These are phyloP conservation scores for Pugionium cornutum DNA, from an alignment of 345 rosid genomes.

Conservation along the genomic window DNA sequence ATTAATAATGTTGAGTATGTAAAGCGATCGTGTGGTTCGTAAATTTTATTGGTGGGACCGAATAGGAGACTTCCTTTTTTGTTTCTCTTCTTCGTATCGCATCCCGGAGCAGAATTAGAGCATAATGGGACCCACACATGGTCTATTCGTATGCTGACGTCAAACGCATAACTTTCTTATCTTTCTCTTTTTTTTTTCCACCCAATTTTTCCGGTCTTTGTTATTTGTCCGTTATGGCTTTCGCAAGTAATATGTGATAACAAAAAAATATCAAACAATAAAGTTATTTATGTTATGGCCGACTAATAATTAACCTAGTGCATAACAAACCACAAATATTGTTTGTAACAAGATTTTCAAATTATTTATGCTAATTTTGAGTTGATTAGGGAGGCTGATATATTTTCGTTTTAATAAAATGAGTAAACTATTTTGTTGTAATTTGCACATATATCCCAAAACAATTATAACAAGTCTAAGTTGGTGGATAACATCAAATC, in stretches of 20 bases:
- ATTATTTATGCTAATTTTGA: background rate
- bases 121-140: slow-evolving; percentile 18
- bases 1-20: background rate
- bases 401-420: background rate
- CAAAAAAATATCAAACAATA: background rate
- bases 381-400: background rate
- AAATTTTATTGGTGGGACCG: slow-evolving; percentile 1
- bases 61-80: slow-evolving; percentile 37
- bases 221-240: slow-evolving; percentile 36
- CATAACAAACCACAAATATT: background rate
- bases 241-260: background rate
- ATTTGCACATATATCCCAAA: slow-evolving; percentile 28
- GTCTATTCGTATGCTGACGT: slow-evolving; percentile 23
- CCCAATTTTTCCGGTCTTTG: slow-evolving; percentile 11
- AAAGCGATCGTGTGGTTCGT: slow-evolving; percentile 21
- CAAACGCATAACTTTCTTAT: slow-evolving; percentile 15
- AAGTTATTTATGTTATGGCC: background rate
- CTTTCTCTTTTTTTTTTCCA: slow-evolving; percentile 4
- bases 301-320: background rate
- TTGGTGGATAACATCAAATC: slow-evolving; percentile 24
- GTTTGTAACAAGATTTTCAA: background rate
- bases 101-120: slow-evolving; percentile 29
- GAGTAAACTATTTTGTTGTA: background rate
- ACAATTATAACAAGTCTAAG: slow-evolving; percentile 6
- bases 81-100: slow-evolving; percentile 26